These are phyloP conservation scores for Biancaea sappan DNA, from an alignment of 306 rosid genomes.

Conservation along the genomic window DNA sequence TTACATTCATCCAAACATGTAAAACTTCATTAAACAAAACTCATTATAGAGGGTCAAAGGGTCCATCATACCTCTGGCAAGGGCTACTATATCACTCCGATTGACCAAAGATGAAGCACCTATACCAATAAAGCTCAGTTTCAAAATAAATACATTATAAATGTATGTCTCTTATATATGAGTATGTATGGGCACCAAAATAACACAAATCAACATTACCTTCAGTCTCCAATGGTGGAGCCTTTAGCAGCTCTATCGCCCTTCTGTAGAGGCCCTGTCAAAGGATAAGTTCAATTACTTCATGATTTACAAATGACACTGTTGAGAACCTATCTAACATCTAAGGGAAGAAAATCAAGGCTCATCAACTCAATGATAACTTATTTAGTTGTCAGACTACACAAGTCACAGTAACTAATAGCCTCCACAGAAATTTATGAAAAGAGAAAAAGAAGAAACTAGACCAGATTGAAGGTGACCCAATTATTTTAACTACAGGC, in stretches of 20 bases:
- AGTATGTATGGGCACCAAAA: constrained; percentile 12
- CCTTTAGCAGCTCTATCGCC: constrained; percentile 78
- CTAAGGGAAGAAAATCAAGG: constrained; percentile 9
- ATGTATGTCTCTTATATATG: not conserved
- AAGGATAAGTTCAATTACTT: not conserved
- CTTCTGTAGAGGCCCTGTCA: constrained; percentile 86
- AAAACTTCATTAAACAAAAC: not conserved
- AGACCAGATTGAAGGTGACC: not conserved
- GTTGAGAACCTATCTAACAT: constrained; percentile 2
- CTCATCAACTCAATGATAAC: not conserved
- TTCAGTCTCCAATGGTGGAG: constrained; percentile 56
- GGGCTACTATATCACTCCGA: constrained; percentile 64
- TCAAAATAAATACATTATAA: constrained; percentile 1
- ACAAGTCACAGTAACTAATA: not conserved
- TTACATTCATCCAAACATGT: not conserved
- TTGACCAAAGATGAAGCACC: constrained; percentile 50
- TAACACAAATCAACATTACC: constrained; percentile 41
- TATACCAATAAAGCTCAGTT: constrained; percentile 25
- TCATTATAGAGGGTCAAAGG: constrained; percentile 27
- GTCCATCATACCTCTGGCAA: constrained; percentile 77
- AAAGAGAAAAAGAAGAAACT: not conserved
- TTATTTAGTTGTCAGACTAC: not conserved
- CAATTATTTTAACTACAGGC: constrained; percentile 5
- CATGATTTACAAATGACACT: constrained; percentile 7
- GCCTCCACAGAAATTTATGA: not conserved